Base-by-base conservation (phyloP, 2,329 filamentous ascomycete genomes). In the Hypoxylon sp. region DNA sequence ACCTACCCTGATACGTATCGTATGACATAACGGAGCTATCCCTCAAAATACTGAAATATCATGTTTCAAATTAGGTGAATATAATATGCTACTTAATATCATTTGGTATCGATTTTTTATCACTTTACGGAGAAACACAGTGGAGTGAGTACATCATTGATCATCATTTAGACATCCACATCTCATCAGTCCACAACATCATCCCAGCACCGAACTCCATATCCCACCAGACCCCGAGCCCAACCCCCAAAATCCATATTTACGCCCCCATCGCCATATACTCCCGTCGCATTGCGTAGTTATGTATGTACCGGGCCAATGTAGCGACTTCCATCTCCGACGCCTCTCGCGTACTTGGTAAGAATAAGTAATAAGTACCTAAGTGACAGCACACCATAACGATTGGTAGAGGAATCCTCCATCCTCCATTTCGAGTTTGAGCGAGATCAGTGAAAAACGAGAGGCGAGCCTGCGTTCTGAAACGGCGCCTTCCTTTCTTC, bases 211-310 rank as follows among this genome's bases (percentile, higher is more conserved):
- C 45, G 14, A 49, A 49, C 45, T 49, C 45, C 45, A 49, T 28
- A 28, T 49, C 21, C 21, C 45, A 30, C 45, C 38, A 2, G 9
- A 43, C 3, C 38, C 38, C 10, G 17, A 43, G 17, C 36, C 17
- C 25, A 25, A 28, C 38, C 36, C 36, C 11, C n/a, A 5, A 45
- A 56, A 41, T 46, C 53, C 53, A 28, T 48, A 19, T 45, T 56
- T 49, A 30, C 55, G 21, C 45, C 30, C 41, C 43, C 32, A 38
- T 48, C 17, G 28, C 55, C 55, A 30, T 38, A 36, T 46, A 49
- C 14, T 49, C 28, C 41, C 21, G 38, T 49, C 11, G 55, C 19
- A 32, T 43, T 38, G 21, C 34, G 10, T 25, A 25, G 25, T 3
- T 25, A 25, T 25, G 23, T 28, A 38, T 58, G 21, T 58, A 38